Percentiles rank a stretch among this genome's conserved stretches.
Conservation (phyloP, 2,329 filamentous ascomycete species). For the Tolypocladium tropicale region DNA sequence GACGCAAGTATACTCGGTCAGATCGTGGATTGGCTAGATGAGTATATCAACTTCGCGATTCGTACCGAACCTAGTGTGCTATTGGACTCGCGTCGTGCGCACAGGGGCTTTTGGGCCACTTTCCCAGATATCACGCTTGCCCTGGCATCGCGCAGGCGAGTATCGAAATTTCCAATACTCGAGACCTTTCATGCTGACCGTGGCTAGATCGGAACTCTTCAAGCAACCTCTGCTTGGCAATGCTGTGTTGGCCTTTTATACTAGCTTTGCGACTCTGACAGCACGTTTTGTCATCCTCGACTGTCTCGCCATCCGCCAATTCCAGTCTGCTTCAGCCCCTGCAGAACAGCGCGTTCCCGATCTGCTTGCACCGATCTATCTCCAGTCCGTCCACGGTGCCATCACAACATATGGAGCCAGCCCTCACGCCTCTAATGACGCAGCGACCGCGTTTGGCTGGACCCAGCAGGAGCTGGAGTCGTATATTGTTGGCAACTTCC, state of each 20-base stretch:
- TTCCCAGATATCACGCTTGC: slow-evolving; percentile 38
- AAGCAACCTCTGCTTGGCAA: not conserved
- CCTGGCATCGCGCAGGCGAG: slow-evolving; percentile 29
- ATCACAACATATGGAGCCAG: slow-evolving; percentile 9
- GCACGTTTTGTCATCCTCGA: slow-evolving; percentile 44
- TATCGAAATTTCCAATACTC: not conserved
- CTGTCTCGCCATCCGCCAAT: slow-evolving; percentile 10
- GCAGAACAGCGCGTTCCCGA: slow-evolving; percentile 10
- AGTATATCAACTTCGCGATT: slow-evolving; percentile 32
- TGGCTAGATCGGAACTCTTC: slow-evolving; percentile 1
- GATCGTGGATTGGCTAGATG: slow-evolving; percentile 40
- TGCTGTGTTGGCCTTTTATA: slow-evolving; percentile 22
- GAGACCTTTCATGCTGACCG: not conserved
- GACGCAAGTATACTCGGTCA: slow-evolving; percentile 33
- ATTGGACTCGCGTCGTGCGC: slow-evolving; percentile 30
- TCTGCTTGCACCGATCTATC: slow-evolving; percentile 24
- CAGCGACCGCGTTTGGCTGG: slow-evolving; percentile 3
- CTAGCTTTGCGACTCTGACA: slow-evolving; percentile 35
- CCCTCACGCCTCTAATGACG: slow-evolving; percentile 7
- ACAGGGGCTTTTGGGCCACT: slow-evolving; percentile 39
- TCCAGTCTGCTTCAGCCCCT: not conserved
- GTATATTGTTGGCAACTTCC: slow-evolving; percentile 34
- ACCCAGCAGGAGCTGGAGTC: slow-evolving; percentile 10
- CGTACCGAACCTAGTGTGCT: slow-evolving; percentile 22
- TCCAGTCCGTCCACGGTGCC: slow-evolving; percentile 30